These are phyloP conservation scores for Musa beccarii DNA, from an alignment of 176 grass and related monocot genomes.

Conservation along the genomic window DNA sequence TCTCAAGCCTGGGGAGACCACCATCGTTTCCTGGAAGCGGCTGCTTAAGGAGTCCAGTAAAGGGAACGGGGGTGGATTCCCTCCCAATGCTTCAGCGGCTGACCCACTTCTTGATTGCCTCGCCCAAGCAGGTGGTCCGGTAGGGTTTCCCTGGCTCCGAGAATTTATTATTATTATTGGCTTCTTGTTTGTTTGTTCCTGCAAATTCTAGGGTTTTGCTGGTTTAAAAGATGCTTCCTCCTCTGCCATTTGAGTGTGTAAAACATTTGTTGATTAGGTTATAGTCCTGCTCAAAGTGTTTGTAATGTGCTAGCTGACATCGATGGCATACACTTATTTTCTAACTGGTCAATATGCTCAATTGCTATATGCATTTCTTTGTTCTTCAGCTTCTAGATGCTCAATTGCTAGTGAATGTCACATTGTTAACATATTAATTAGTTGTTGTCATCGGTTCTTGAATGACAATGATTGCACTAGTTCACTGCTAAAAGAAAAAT, in stretches of 20 bases:
- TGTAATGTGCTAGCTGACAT: background rate
- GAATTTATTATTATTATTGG: background rate
- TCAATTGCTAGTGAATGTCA: background rate
- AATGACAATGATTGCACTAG: background rate
- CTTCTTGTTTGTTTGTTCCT: conserved; percentile 3
- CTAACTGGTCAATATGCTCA: background rate
- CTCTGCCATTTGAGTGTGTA: background rate
- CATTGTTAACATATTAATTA: background rate
- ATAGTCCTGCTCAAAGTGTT: no score
- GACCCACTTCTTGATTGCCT: conserved; percentile 27
- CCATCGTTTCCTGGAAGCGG: conserved; percentile 98
- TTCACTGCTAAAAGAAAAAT: background rate
- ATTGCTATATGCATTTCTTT: no score
- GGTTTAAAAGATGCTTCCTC: background rate
- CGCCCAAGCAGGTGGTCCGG: conserved; percentile 25
- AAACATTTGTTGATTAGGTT: background rate
- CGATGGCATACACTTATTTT: background rate
- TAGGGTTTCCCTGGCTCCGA: conserved; percentile 26
- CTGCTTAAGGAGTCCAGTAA: conserved; percentile 62
- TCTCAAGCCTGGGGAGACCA: conserved; percentile 73
- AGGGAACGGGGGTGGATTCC: background rate
- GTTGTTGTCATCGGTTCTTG: background rate
- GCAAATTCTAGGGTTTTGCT: background rate
- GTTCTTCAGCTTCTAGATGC: no score
- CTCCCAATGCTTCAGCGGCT: background rate